Evolutionary conservation across 768 basidiomycete species (phyloP).

Genomic region (Lentinula raphanica): DNA sequence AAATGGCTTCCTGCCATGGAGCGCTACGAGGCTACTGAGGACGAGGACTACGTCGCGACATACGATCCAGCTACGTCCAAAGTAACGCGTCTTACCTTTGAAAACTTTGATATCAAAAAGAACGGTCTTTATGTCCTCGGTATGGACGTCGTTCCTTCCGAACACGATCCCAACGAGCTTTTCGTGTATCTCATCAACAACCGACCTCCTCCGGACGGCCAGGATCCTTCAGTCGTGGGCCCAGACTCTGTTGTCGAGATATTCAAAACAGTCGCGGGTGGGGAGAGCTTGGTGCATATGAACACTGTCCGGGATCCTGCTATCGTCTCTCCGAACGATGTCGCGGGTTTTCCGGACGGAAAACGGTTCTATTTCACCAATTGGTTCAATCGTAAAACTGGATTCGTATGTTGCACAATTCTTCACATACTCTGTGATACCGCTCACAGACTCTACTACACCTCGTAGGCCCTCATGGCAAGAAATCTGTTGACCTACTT

Average conservation of each 20-base stretch:
- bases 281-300: constrained; percentile 43
- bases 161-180: constrained; percentile 40
- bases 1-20: constrained; percentile 47
- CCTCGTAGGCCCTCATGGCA: constrained; percentile 12
- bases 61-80: constrained; percentile 45
- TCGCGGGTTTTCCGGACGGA: constrained; percentile 60
- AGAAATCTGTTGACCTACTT: constrained; percentile 26
- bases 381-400: constrained; percentile 39
- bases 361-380: constrained; percentile 68
- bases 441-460: neutral
- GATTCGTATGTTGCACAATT: constrained; percentile 36
- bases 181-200: constrained; percentile 71
- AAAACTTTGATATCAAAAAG: constrained; percentile 30
- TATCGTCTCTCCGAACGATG: constrained; percentile 64
- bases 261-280: constrained; percentile 49
- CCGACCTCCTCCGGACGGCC: constrained; percentile 42
- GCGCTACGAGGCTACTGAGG: constrained; percentile 27
- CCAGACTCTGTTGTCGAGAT: constrained; percentile 71
- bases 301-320: constrained; percentile 53
- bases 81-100: constrained; percentile 41
- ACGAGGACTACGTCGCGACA: constrained; percentile 53
- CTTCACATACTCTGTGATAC: neutral
- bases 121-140: constrained; percentile 53
- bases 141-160: constrained; percentile 61
- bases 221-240: constrained; percentile 39